Evolutionary conservation across 2,329 filamentous ascomycete genomes (phyloP).

Genomic region (Cordyceps cateniannulata): DNA sequence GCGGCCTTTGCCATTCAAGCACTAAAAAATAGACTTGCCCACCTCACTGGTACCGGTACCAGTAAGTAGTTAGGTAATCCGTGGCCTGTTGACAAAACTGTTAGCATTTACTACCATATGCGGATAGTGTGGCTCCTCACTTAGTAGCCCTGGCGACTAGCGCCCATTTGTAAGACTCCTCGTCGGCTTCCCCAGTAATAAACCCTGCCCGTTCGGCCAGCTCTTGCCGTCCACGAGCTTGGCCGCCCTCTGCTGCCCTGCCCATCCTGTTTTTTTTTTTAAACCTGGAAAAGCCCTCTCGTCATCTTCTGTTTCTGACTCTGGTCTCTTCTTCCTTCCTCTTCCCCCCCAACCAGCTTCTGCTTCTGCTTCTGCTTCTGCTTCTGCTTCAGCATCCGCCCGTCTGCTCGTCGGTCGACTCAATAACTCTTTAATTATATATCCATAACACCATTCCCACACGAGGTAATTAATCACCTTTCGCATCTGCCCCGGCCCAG

Average conservation of each 20-base stretch:
- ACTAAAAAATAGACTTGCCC: neutral
- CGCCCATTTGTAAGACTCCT: neutral
- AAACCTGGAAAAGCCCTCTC: constrained; percentile 6
- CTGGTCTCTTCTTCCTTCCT: neutral
- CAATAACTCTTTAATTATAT: constrained; percentile 4
- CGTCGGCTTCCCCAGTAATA: constrained; percentile 7
- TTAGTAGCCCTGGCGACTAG: constrained; percentile 9
- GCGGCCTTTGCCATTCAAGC: neutral
- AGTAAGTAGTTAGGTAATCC: too few relatives aligned
- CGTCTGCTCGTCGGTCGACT: constrained; percentile 8
- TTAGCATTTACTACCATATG: too few relatives aligned
- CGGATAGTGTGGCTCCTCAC: neutral
- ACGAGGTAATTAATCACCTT: neutral
- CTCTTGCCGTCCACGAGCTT: constrained; percentile 11
- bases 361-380: constrained; percentile 8
- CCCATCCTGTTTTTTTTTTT: constrained; percentile 11
- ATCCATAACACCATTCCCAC: constrained; percentile 3
- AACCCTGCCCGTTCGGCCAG: constrained; percentile 8
- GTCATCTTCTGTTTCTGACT: neutral
- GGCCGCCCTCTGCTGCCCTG: neutral
- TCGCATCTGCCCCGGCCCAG: neutral
- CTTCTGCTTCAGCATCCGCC: constrained; percentile 10
- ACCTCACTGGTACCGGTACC: too few relatives aligned
- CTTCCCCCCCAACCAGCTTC: constrained; percentile 12
- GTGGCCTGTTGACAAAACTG: too few relatives aligned